These are phyloP conservation scores for Sordariomycetes sp. DNA, from an alignment of 2,329 filamentous ascomycete genomes.

Conservation along the genomic window DNA sequence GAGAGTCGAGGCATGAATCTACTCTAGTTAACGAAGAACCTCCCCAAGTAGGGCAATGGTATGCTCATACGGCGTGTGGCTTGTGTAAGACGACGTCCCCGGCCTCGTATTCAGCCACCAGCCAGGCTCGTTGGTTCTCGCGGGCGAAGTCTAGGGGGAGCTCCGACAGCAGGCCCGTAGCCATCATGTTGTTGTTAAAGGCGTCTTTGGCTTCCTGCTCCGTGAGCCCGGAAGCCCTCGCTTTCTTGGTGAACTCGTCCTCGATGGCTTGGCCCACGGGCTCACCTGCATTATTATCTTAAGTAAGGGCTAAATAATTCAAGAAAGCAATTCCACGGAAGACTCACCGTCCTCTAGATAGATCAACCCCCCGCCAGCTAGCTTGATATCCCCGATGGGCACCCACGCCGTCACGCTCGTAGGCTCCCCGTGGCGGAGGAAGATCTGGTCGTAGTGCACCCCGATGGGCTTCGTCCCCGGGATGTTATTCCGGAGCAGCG, in stretches of 20 bases:
- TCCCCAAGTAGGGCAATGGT: too few species aligned
- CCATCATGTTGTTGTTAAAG: background rate
- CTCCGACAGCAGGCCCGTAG: background rate
- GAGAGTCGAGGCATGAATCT: conserved; percentile 48
- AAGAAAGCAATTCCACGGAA: too few species aligned
- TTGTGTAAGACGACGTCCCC: background rate
- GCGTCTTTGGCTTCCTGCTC: background rate
- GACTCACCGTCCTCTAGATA: too few species aligned
- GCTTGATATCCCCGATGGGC: conserved; percentile 39
- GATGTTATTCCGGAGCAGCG: conserved; percentile 44
- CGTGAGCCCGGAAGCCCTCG: background rate
- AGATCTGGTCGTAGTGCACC: conserved; percentile 51
- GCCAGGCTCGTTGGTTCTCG: background rate
- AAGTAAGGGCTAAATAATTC: too few species aligned
- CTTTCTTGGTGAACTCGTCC: background rate
- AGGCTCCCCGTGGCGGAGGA: conserved; percentile 41
- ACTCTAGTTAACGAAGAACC: background rate
- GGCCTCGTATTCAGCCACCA: background rate
- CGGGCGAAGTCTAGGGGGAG: background rate
- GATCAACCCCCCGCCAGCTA: conserved; percentile 47
- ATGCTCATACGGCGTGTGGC: background rate
- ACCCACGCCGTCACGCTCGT: conserved; percentile 47
- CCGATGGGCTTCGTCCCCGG: conserved; percentile 46
- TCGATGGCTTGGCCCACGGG: background rate
- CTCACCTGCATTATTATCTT: too few species aligned